These are phyloP conservation scores for Endocalyx cinctus DNA, from an alignment of 2,329 filamentous ascomycete genomes.

Conservation along the genomic window DNA sequence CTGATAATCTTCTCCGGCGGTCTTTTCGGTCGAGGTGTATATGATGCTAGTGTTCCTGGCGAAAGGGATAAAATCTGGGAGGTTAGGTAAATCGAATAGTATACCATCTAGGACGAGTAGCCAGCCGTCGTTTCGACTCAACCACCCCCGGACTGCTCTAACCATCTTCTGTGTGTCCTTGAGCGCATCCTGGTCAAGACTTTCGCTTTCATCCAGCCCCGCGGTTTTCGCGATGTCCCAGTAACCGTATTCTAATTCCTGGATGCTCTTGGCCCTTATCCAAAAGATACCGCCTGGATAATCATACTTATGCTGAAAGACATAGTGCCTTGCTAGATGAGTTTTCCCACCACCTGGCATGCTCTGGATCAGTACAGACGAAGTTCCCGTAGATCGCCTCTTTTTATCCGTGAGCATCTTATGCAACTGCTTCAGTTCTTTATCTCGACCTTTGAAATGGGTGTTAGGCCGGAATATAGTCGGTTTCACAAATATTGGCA, in stretches of 20 bases:
- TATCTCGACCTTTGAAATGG: slow-evolving; percentile 53
- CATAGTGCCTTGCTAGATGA: slow-evolving; percentile 63
- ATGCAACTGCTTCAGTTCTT: slow-evolving; percentile 55
- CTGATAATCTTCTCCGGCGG: slow-evolving; percentile 48
- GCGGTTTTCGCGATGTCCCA: slow-evolving; percentile 61
- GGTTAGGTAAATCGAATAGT: slow-evolving; percentile 52
- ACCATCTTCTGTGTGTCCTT: slow-evolving; percentile 45
- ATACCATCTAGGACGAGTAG: slow-evolving; percentile 64
- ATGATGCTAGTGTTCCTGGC: slow-evolving; percentile 59
- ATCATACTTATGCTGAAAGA: slow-evolving; percentile 52
- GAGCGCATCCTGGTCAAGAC: slow-evolving; percentile 32
- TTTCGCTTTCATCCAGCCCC: slow-evolving; percentile 39
- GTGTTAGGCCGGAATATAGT: slow-evolving; percentile 56
- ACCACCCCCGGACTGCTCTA: slow-evolving; percentile 55
- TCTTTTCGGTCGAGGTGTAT: slow-evolving; percentile 62
- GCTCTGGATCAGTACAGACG: slow-evolving; percentile 59
- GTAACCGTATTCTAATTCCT: slow-evolving; percentile 57
- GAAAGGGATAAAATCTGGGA: slow-evolving; percentile 61
- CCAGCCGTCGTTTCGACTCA: slow-evolving; percentile 59
- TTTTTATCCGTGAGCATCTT: slow-evolving; percentile 53
- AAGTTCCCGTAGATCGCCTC: slow-evolving; percentile 52
- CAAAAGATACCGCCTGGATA: slow-evolving; percentile 67
- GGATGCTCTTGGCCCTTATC: slow-evolving; percentile 57
- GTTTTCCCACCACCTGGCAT: slow-evolving; percentile 66
- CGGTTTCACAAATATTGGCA: slow-evolving; percentile 39